Evolutionary conservation across 495 filamentous ascomycete species (phyloP), one percentile per base, ranked within the genome.

Genomic region (Penicillium salamii): DNA sequence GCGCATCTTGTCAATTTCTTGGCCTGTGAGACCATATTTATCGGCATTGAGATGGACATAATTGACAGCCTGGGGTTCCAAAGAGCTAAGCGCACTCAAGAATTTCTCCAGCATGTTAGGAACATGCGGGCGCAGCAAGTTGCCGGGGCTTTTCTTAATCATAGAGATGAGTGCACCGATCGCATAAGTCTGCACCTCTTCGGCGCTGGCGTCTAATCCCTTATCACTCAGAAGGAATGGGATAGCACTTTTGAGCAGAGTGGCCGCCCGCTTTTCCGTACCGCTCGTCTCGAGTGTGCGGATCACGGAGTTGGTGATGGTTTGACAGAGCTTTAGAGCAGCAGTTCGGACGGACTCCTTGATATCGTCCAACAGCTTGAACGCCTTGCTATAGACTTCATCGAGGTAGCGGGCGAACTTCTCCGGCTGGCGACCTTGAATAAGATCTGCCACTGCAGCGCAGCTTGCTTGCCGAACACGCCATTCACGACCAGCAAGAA

Each of bases 211-310:
- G 58, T 97, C 91, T 33, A 97, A 79, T 8, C 90, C 93, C 38
- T 88, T 86, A 32, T 86, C 79, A n/a, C 91, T 93, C 5, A 96
- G 77, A 3, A 98, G 70, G 71, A 97, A 97, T 7, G 93, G 92
- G 36, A 98, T 75, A 7, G 92, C 86, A 51, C 88, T 82, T 44
- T 83, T 78, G 42, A 98, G 78, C 83, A 97, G 89, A 5, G 81
- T 79, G 20, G 77, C 79, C 2, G 90, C 86, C 45, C 70, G 77
- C 42, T 87, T 84, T 3, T 87, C 83, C 3, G 82, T 82, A 34
- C 84, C 82, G 8, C 86, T 87, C 14, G 87, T 83, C 67, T 95
- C 90, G n/a, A 97, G 78, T 40, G 85, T 86, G 32, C 89, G 84
- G 12, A 91, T 89, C 14, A 97, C 77, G 7, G 88, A 85, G 33